These are phyloP conservation scores for Gastrolobium villosum DNA, from an alignment of 306 rosid genomes.

Conservation along the genomic window DNA sequence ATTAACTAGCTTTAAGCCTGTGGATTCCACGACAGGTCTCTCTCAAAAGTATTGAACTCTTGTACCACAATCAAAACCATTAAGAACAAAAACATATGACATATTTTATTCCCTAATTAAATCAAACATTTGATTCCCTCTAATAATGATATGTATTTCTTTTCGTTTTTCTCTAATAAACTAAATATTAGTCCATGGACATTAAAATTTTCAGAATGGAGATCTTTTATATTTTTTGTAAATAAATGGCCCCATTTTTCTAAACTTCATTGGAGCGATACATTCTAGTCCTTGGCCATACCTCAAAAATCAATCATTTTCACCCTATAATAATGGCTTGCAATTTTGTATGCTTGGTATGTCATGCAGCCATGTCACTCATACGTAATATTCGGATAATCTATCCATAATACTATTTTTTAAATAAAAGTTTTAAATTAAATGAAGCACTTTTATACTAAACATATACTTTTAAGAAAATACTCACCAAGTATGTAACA, in stretches of 20 bases:
- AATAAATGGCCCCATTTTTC: not conserved
- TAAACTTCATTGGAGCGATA: not conserved
- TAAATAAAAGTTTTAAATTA: too few species aligned
- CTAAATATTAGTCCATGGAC: not conserved
- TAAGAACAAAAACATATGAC: not conserved
- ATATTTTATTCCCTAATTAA: not conserved
- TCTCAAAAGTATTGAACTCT: slow-evolving; percentile 12
- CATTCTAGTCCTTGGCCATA: not conserved
- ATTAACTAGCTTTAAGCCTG: not conserved
- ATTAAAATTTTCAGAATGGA: not conserved
- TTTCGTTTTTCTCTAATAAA: not conserved
- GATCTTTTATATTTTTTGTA: not conserved
- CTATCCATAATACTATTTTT: too few species aligned
- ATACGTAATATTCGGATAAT: too few species aligned
- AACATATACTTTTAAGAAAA: too few species aligned
- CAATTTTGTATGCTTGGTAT: too few species aligned
- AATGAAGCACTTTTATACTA: too few species aligned
- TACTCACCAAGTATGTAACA: too few species aligned
- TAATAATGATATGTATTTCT: not conserved
- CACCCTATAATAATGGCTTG: too few species aligned
- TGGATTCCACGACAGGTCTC: slow-evolving; percentile 37
- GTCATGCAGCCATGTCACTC: too few species aligned
- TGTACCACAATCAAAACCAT: not conserved
- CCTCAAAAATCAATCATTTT: not conserved
- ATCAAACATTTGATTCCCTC: not conserved